Conservation (phyloP, 805 yeast genomes). For the Ogataea naganishii region DNA sequence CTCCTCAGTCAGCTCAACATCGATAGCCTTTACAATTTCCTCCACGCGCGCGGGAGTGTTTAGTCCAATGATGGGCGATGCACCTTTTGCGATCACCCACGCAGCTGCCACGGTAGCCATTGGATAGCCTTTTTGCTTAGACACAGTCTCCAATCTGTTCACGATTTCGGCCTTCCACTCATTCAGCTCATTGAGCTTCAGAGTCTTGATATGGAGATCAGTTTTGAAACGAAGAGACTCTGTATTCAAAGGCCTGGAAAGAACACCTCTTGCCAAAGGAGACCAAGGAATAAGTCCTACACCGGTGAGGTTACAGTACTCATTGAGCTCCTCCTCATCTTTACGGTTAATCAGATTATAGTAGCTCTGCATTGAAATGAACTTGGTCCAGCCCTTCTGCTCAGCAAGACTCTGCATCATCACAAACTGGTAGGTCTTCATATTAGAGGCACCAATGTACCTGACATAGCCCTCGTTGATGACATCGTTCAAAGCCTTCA, state of each 20-base stretch:
- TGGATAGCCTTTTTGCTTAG: constrained; percentile 34
- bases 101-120: constrained; percentile 50
- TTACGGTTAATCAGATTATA: constrained; percentile 50
- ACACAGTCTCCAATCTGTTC: constrained; percentile 44
- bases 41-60: constrained; percentile 39
- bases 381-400: constrained; percentile 44
- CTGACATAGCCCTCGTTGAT: constrained; percentile 36
- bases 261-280: constrained; percentile 45
- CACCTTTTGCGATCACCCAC: constrained; percentile 45
- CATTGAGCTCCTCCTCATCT: constrained; percentile 54
- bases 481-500: constrained; percentile 47
- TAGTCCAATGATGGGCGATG: constrained; percentile 49
- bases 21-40: constrained; percentile 37
- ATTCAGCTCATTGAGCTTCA: constrained; percentile 12
- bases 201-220: constrained; percentile 1
- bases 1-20: constrained; percentile 28
- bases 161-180: constrained; percentile 28
- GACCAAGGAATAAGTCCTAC: constrained; percentile 57
- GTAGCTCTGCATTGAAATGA: constrained; percentile 48
- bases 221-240: constrained; percentile 3
- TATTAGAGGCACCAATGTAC: constrained; percentile 55
- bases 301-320: constrained; percentile 40
- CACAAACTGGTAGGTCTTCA: constrained; percentile 47
- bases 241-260: no score
- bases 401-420: constrained; percentile 49